phyloP scores from a whole-genome alignment of 2,329 filamentous ascomycete genomes.

The Coniella vitis region DNA sequence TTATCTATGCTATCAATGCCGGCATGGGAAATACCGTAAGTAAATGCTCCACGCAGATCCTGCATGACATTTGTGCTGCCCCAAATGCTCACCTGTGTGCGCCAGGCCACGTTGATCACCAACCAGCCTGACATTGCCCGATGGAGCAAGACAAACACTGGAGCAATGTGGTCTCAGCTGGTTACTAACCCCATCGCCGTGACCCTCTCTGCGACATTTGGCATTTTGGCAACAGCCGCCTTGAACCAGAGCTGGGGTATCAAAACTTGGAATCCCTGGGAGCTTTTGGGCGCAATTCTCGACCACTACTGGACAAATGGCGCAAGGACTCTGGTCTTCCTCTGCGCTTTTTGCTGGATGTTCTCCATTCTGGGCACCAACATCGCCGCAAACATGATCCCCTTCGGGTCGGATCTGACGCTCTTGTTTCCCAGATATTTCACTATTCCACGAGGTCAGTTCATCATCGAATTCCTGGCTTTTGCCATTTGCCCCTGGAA shows the following conservation, averaged over 20 bases:
- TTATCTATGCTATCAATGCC: conserved; percentile 31
- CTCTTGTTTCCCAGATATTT: conserved; percentile 29
- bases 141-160: conserved; percentile 30
- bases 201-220: conserved; percentile 33
- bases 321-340: conserved; percentile 18
- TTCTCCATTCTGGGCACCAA: conserved; percentile 19
- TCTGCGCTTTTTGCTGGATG: conserved; percentile 17
- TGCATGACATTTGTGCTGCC: neutral
- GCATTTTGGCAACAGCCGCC: conserved; percentile 36
- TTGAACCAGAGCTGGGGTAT: conserved; percentile 35
- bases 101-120: conserved; percentile 30
- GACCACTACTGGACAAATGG: conserved; percentile 17
- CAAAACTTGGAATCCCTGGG: conserved; percentile 22
- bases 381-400: conserved; percentile 28
- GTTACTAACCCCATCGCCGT: conserved; percentile 34
- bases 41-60: neutral
- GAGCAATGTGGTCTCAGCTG: conserved; percentile 35
- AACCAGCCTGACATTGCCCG: conserved; percentile 39
- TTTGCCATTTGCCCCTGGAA: conserved; percentile 21
- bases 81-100: conserved; percentile 15
- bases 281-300: conserved; percentile 19
- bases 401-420: conserved; percentile 31
- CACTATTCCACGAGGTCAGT: conserved; percentile 29
- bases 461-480: conserved; percentile 17
- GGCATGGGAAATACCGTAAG: conserved; percentile 24